phyloP scores from a whole-genome alignment of 2,329 filamentous ascomycete species.

The Colletotrichum sp. region DNA sequence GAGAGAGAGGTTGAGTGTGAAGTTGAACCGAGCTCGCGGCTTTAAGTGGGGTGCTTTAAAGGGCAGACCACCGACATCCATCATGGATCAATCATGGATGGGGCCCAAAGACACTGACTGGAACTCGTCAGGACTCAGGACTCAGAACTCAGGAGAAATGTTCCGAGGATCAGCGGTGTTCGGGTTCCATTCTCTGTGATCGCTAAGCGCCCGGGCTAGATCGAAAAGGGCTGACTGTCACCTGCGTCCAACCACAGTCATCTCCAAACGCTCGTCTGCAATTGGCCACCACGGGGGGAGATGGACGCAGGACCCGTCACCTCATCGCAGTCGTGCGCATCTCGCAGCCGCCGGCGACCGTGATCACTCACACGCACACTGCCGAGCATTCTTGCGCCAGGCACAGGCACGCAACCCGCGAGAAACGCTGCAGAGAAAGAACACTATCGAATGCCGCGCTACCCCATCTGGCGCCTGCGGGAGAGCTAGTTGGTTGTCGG shows the following conservation, averaged over 20 bases:
- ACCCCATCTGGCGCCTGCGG: background rate
- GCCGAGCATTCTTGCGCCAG: background rate
- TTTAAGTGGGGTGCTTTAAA: background rate
- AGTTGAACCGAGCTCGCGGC: background rate
- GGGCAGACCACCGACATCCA: background rate
- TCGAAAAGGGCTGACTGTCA: background rate
- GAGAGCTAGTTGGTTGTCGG: background rate
- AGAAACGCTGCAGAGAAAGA: background rate
- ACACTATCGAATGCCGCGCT: constrained; percentile 3
- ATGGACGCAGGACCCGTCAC: background rate
- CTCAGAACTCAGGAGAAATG: background rate
- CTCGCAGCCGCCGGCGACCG: constrained; percentile 1
- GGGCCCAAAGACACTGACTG: background rate
- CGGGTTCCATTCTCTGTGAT: background rate
- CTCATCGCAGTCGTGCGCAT: background rate
- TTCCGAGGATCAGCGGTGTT: background rate
- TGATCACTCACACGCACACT: background rate
- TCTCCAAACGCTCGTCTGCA: background rate
- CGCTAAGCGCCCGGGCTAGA: constrained; percentile 12
- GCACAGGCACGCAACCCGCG: background rate
- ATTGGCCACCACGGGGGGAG: background rate
- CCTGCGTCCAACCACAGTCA: background rate
- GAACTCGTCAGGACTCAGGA: too few species aligned
- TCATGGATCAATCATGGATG: background rate
- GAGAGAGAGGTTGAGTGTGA: background rate